Conservation (phyloP, 495 filamentous ascomycete genomes). For the Hypoxylon trugodes region DNA sequence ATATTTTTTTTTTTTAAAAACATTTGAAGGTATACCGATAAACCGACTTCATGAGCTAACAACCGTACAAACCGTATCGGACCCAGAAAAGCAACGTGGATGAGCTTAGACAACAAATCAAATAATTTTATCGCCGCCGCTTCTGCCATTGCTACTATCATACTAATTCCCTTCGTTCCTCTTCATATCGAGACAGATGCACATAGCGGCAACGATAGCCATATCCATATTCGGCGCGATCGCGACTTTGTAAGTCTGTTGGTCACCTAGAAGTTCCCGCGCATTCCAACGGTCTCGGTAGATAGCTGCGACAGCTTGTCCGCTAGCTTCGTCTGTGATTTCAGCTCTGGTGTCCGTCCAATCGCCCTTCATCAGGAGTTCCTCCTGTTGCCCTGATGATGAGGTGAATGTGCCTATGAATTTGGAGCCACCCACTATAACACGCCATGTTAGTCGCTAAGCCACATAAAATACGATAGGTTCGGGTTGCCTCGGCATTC, state of each 20-base stretch:
- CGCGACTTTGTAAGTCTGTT: constrained; percentile 67
- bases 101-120: neutral
- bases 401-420: constrained; percentile 59
- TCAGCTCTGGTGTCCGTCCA: constrained; percentile 59
- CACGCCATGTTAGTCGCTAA: neutral
- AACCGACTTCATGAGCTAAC: too few relatives aligned
- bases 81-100: neutral
- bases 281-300: constrained; percentile 62
- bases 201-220: constrained; percentile 66
- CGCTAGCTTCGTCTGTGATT: constrained; percentile 55
- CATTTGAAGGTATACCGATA: too few relatives aligned
- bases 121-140: neutral
- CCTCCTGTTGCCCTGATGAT: constrained; percentile 43
- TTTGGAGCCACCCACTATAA: constrained; percentile 55
- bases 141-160: neutral
- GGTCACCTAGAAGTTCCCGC: constrained; percentile 60
- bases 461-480: neutral
- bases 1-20: too few relatives aligned
- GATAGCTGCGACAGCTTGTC: constrained; percentile 61
- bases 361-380: constrained; percentile 56
- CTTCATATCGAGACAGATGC: constrained; percentile 70
- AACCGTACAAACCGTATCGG: neutral
- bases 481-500: neutral
- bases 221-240: constrained; percentile 69
- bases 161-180: constrained; percentile 52